A percentile compares a stretch with the other conserved stretches of the same genome.
These are phyloP conservation scores for Candida dajiaensis DNA, from an alignment of 805 yeast genomes.

Conservation along the genomic window DNA sequence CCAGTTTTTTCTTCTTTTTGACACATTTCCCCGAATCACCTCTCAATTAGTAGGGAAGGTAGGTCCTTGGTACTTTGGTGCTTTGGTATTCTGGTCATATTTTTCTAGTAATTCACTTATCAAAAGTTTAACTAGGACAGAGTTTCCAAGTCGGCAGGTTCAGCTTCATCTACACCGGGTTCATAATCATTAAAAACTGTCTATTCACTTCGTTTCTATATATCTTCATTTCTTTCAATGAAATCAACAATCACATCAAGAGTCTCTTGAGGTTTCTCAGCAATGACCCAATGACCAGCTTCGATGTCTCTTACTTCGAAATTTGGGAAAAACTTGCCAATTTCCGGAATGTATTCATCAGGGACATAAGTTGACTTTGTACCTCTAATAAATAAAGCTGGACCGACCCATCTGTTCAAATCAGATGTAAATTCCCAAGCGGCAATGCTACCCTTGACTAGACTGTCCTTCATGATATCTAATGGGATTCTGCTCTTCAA, in stretches of 20 bases:
- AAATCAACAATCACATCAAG: constrained; percentile 56
- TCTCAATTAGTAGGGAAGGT: no score
- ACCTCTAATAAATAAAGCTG: constrained; percentile 77
- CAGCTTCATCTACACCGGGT: no score
- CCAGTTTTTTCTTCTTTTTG: not conserved
- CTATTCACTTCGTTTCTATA: constrained; percentile 1
- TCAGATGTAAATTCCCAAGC: constrained; percentile 69
- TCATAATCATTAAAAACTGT: no score
- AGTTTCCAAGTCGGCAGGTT: no score
- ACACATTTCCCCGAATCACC: no score
- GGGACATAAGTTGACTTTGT: constrained; percentile 69
- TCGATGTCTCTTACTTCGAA: constrained; percentile 71
- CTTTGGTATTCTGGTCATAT: no score
- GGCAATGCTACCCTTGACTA: constrained; percentile 62
- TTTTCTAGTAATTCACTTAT: no score
- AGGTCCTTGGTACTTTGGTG: no score
- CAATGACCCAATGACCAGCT: constrained; percentile 90
- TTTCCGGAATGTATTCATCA: constrained; percentile 70
- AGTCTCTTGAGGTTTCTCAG: constrained; percentile 80
- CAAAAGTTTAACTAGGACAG: no score
- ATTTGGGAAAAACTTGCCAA: constrained; percentile 73
- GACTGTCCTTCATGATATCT: constrained; percentile 54
- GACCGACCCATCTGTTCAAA: constrained; percentile 55
- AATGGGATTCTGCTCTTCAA: constrained; percentile 53
- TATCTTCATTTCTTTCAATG: constrained; percentile 40